phyloP scores from a whole-genome alignment of 83 land plant genomes.

The Thuja plicata region DNA sequence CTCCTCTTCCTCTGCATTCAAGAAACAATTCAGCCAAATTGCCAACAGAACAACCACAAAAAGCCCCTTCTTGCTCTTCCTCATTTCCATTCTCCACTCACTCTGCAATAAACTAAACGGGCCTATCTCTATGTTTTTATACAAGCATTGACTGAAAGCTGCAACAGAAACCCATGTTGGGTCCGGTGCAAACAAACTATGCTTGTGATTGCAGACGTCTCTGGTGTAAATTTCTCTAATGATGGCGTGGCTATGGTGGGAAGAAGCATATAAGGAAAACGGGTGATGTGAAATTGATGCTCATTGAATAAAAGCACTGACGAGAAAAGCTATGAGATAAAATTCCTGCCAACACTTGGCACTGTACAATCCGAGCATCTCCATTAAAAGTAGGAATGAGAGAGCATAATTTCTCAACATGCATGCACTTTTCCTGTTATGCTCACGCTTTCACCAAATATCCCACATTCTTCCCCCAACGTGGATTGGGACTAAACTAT shows the following conservation, averaged over 20 bases:
- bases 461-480: no score
- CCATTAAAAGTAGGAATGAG: no score
- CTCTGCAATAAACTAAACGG: not conserved
- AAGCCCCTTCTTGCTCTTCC: not conserved
- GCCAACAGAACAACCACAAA: not conserved
- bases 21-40: not conserved
- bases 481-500: no score
- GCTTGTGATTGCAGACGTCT: not conserved
- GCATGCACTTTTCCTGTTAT: not conserved
- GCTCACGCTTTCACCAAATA: no score
- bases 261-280: not conserved
- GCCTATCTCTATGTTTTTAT: not conserved
- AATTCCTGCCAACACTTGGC: not conserved
- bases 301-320: not conserved
- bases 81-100: not conserved
- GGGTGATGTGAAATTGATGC: not conserved
- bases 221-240: not conserved
- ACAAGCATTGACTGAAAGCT: not conserved
- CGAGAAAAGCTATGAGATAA: not conserved
- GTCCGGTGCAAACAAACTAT: not conserved
- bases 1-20: not conserved
- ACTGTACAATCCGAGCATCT: not conserved
- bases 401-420: not conserved
- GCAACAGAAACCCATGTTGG: not conserved
- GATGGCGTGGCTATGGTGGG: not conserved